A percentile compares a stretch with the other conserved stretches of the same genome.
phyloP scores from a whole-genome alignment of 768 basidiomycete species.

The Psilocybe azurescens region DNA sequence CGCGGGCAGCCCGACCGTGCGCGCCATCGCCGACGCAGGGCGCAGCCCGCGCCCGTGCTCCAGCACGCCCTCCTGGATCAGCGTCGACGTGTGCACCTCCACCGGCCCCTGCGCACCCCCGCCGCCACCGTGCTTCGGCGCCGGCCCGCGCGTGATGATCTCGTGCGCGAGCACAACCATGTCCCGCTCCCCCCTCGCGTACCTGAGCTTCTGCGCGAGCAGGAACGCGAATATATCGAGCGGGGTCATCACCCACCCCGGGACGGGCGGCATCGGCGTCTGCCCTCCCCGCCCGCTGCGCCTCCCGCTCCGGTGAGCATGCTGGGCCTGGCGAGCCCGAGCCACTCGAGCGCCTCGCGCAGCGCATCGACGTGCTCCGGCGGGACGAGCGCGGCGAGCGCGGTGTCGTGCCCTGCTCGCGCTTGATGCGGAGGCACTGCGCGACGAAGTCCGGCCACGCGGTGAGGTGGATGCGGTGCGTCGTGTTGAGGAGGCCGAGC shows the following conservation, averaged over 20 bases:
- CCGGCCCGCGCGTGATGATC: constrained; percentile 54
- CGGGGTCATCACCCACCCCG: constrained; percentile 48
- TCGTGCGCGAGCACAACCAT: constrained; percentile 89
- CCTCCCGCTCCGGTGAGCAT: neutral
- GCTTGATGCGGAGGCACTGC: constrained; percentile 29
- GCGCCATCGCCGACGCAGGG: constrained; percentile 82
- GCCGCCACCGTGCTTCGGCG: neutral
- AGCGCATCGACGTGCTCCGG: constrained; percentile 24
- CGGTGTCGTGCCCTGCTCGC: constrained; percentile 16
- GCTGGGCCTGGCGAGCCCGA: constrained; percentile 33
- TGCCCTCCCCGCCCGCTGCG: neutral
- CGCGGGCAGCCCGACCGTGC: constrained; percentile 87
- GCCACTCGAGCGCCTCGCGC: constrained; percentile 55
- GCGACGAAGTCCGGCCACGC: constrained; percentile 45
- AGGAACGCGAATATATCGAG: constrained; percentile 79
- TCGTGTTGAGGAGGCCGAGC: constrained; percentile 68
- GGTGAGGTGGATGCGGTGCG: constrained; percentile 37
- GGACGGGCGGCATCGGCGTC: constrained; percentile 46
- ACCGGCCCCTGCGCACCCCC: constrained; percentile 4
- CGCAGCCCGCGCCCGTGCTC: constrained; percentile 23
- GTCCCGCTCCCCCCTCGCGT: constrained; percentile 76
- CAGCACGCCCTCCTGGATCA: constrained; percentile 63
- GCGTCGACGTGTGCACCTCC: constrained; percentile 59
- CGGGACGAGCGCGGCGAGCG: constrained; percentile 29
- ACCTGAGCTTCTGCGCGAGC: constrained; percentile 73